phyloP scores from a whole-genome alignment of 176 grass and related monocot species.

The Lolium rigidum region DNA sequence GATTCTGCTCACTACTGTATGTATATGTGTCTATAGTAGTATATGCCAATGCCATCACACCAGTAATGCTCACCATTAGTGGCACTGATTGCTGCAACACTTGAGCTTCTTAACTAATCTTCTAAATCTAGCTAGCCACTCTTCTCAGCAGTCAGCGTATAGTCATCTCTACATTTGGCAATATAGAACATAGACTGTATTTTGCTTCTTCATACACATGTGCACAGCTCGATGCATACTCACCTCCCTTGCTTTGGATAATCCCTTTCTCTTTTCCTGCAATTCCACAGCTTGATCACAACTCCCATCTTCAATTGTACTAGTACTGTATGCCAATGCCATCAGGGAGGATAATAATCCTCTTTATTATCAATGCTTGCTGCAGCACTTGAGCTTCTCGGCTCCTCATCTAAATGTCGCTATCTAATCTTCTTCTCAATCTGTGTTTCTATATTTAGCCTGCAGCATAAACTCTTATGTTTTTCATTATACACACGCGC shows the following conservation, averaged over 20 bases:
- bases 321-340: background rate
- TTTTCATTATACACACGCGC: background rate
- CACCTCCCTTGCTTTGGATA: no score
- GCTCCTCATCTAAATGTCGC: background rate
- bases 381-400: background rate
- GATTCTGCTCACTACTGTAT: no score
- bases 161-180: background rate
- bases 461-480: background rate
- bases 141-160: background rate
- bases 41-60: background rate
- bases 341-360: background rate
- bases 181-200: background rate
- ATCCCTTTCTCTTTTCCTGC: no score
- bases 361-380: background rate
- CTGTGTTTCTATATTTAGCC: background rate
- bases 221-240: background rate
- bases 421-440: background rate
- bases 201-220: background rate
- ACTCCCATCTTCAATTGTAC: no score
- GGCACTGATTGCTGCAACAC: background rate
- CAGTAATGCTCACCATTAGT: no score
- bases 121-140: background rate
- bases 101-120: background rate
- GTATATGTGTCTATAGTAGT: background rate
- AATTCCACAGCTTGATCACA: no score